Conservation (phyloP, 2,329 filamentous ascomycete genomes). For the Botryotinia convoluta region DNA sequence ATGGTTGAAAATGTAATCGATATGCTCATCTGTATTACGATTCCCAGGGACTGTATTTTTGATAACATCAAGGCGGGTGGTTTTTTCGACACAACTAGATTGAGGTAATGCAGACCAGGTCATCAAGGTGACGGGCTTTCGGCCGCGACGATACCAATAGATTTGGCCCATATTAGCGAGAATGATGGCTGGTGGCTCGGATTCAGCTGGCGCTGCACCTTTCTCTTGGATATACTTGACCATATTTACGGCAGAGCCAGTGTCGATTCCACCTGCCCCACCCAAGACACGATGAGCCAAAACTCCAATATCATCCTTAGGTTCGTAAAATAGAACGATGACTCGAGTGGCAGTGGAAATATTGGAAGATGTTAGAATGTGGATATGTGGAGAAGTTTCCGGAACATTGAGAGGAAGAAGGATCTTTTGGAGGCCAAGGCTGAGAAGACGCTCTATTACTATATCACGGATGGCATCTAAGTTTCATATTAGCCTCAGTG, state of each 20-base stretch:
- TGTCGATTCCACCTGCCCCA: constrained; percentile 61
- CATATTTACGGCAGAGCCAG: constrained; percentile 68
- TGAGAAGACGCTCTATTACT: constrained; percentile 59
- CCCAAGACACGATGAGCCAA: constrained; percentile 68
- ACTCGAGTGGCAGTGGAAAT: constrained; percentile 59
- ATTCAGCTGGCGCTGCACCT: constrained; percentile 21
- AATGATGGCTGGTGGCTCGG: constrained; percentile 57
- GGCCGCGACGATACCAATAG: constrained; percentile 67
- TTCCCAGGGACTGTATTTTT: constrained; percentile 65
- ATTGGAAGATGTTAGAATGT: constrained; percentile 63
- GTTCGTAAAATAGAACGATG: constrained; percentile 72
- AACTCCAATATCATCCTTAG: constrained; percentile 68
- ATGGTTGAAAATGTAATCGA: constrained; percentile 63
- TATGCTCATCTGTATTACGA: constrained; percentile 55
- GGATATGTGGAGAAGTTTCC: constrained; percentile 56
- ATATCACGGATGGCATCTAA: constrained; percentile 61
- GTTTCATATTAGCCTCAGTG: constrained; percentile 9
- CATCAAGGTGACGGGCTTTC: constrained; percentile 56
- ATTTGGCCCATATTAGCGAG: constrained; percentile 77
- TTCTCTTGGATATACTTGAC: constrained; percentile 46
- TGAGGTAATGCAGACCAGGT: constrained; percentile 60
- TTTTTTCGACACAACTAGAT: constrained; percentile 58
- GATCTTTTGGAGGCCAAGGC: constrained; percentile 57
- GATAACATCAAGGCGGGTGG: constrained; percentile 49
- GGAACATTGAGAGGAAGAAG: constrained; percentile 57